Evolutionary conservation across 805 yeast species (phyloP), one percentile per base, ranked within the genome.

Genomic region (Wickerhamomyces kurtzmanii): DNA sequence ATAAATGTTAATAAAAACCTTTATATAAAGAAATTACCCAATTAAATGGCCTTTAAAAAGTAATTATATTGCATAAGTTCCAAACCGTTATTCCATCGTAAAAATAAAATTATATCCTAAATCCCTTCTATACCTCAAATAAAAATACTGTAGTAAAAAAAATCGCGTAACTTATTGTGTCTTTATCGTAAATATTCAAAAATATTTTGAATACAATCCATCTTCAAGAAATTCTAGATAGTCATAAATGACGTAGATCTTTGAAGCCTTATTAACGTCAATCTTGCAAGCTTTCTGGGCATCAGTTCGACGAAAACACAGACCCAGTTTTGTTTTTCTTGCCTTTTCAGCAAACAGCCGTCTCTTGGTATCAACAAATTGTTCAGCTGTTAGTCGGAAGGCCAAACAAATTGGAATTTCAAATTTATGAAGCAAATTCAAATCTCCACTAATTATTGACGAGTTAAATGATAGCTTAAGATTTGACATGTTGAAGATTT

Each of bases 251-350:
- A 89, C 93, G 59, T 72, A 89, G 31, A 89, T 62, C 40, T 96
- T 70, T 27, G 93, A 79, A 2, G 96, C 96, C 55, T 91, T 91
- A 55, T 91, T 91, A 24, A 89, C 97, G 54, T 91, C 97, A 40
- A 91, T 87, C 38, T 94, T 73, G 53, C 97, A 89, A 5, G 96
- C 96, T 62, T 91, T 91, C 57, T 89, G 97, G 6, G 96, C 94
- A 55, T 89, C 98, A 0, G 97, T 91, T 57, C 96, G 77, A 57
- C 96, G 76, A 58, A 89, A 89, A 16, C 91, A 89, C 47, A 75
- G 62, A 17, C 77, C 78, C 28, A 63, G 59, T 42, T 71, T 72
- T 43, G 75, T 55, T 28, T 95, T 71, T 40, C 73, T 74, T 18
- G 87, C 91, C 59, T 86, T 89, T 52, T 89, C 97, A 33, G 75